Evolutionary conservation across 345 rosid species (phyloP), one percentile per base, ranked within the genome.

Genomic region (Isatis tinctoria): DNA sequence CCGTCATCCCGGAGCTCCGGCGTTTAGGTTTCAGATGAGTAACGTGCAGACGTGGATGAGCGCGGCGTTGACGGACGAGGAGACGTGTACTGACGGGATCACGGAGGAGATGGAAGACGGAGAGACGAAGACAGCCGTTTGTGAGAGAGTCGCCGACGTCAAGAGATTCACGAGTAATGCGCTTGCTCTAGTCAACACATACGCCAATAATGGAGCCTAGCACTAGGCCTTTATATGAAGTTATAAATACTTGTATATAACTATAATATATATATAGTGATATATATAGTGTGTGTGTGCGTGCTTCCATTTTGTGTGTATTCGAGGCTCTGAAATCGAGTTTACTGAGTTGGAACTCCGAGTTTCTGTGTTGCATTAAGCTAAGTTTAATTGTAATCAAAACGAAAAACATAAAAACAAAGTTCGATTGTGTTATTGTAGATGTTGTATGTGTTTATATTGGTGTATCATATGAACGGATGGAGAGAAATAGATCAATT

Each of bases 41-140:
- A 93, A 93, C 76, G 96, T 93, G 30, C 83, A 89, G 79, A 93
- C 96, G 51, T 93, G 98, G 98, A 90, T 93, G 87, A 93, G 98
- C 81, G 91, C 98, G 0, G 93, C 97, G 7, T 60, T 93, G 79
- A 91, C 96, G 24, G 86, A 93, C 67, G 86, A 87, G 83, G 96
- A 93, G 59, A 90, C 93, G 24, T 93, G 98, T 39, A 83, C 86
- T 44, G 98, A 93, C 51, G 98, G 98, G 53, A 84, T 93, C 60
- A 74, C 72, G 20, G 87, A 79, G 47, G 93, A 81, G 54, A 80
- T 87, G 65, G 81, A 71, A 2, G 96, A 90, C 2, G 78, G 84
- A 5, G 81, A 76, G 45, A 72, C 79, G 74, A 83, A 87, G 80
- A 27, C 81, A 64, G 86, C 75, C 1, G 74, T 93, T 47, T 68